A percentile compares a stretch with the other conserved stretches of the same genome.
phyloP scores from a whole-genome alignment of 2,329 filamentous ascomycete genomes.

The Fusarium nelsonii region DNA sequence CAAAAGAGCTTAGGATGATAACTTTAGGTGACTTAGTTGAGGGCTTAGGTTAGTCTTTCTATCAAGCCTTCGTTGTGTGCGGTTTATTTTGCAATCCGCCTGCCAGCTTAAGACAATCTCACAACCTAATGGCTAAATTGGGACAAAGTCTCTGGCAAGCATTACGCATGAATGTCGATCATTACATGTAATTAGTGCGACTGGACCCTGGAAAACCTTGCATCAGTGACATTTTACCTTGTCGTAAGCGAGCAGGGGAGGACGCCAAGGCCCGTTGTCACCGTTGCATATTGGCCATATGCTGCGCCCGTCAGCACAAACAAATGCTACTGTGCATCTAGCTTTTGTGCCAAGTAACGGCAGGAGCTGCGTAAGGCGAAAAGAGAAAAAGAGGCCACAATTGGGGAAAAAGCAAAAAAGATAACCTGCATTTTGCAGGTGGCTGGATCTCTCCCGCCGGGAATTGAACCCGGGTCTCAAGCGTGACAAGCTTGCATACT shows the following conservation, averaged over 20 bases:
- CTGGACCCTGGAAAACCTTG: constrained; percentile 1
- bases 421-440: constrained; percentile 21
- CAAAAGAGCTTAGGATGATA: no score
- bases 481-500: constrained; percentile 35
- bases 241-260: neutral
- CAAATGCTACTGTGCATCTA: no score
- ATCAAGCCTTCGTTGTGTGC: no score
- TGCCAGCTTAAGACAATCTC: no score
- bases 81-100: no score
- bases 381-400: neutral
- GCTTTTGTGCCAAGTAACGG: no score
- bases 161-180: constrained; percentile 10
- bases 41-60: no score
- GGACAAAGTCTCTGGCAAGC: neutral
- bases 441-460: constrained; percentile 32
- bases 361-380: neutral
- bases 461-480: constrained; percentile 32
- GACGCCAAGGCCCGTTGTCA: neutral
- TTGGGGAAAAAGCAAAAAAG: neutral
- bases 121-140: neutral
- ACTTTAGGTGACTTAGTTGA: no score
- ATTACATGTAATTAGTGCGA: constrained; percentile 14
- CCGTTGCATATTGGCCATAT: neutral
- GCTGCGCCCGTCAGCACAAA: no score
- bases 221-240: neutral